Base-by-base conservation (phyloP, 1,139 yeast species). In the Saccharomyces hybrid region DNA sequence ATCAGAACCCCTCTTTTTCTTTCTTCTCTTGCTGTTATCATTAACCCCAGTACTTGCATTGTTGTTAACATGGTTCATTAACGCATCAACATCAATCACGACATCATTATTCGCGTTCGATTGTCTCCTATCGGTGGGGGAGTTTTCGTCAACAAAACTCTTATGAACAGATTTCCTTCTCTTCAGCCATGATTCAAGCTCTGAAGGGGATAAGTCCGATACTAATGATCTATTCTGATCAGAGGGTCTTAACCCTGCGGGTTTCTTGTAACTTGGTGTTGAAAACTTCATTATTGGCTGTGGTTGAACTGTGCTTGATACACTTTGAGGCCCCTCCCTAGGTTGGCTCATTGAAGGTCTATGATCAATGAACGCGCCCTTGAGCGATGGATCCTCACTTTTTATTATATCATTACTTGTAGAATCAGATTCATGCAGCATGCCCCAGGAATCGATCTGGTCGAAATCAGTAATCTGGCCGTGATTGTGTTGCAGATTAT, bases 31-130 rank as follows among this genome's bases (percentile, higher is more conserved):
- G 19, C 26, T 23, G 41, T 53, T 51, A 32, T 50, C 48, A 14
- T 50, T 50, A 23, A 16, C 47, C 9, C 51, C 49, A n/a, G 51
- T 53, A 16, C 52, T 53, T 32, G 55, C 60, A 13, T 55, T 55
- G 28, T 60, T 60, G n/a, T 50, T 44, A 5, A 68, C 72, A 56
- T 62, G 66, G 51, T 66, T 60, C 63, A 67, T 64, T 32, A 64
- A 51, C 14, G 63, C 69, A 56, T 68, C 71, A 25, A 68, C 71
- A 57, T 65, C 72, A 47, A 68, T 68, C 11, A 66, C 67, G n/a
- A 66, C 69, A 51, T 67, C 70, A 38, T 60, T 62, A 6, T 59
- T 57, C 23, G 58, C 58, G 25, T 55, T 46, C 3, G 57, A 58
- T 44, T 51, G 54, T 50, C 58, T 57, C 49, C 58, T 57, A 41